Conservation (phyloP, 192 early-diverging fungal species). For the Allomyces arbusculus region DNA sequence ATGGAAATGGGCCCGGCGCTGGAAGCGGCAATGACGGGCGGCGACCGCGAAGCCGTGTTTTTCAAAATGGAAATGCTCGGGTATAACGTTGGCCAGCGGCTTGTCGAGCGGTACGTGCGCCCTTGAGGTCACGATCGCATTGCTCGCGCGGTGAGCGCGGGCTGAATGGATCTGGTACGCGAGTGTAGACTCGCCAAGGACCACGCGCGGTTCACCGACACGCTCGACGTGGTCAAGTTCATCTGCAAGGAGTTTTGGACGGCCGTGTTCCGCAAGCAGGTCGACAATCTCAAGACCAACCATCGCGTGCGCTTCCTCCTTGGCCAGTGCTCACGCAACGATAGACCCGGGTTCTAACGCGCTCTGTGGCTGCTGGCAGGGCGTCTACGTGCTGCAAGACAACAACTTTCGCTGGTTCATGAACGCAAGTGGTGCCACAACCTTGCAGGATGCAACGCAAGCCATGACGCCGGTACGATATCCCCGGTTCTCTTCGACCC, state of each 20-base stretch:
- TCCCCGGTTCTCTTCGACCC: background rate
- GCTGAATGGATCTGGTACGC: background rate
- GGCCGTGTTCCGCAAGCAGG: conserved; percentile 83
- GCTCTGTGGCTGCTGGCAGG: conserved; percentile 20
- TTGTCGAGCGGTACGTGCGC: conserved; percentile 60
- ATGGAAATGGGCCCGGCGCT: conserved; percentile 57
- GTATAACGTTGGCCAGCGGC: conserved; percentile 66
- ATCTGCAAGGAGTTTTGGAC: conserved; percentile 98
- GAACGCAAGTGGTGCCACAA: conserved; percentile 57
- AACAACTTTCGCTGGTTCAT: conserved; percentile 91
- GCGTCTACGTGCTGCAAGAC: conserved; percentile 94
- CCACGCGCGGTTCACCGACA: conserved; percentile 73
- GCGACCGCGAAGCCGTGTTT: conserved; percentile 66
- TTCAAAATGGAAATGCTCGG: conserved; percentile 82
- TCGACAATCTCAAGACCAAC: conserved; percentile 98
- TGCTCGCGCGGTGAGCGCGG: background rate
- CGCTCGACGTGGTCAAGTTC: conserved; percentile 92
- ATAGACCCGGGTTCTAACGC: background rate
- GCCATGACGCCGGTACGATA: background rate
- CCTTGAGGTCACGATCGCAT: background rate
- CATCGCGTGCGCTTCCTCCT: conserved; percentile 40
- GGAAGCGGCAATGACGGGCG: conserved; percentile 17
- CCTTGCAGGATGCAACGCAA: conserved; percentile 3
- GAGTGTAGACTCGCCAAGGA: conserved; percentile 54
- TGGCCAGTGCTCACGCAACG: background rate